Evolutionary conservation across 192 early-diverging fungal genomes (phyloP).

Genomic region (Neocallimastix lanati): DNA sequence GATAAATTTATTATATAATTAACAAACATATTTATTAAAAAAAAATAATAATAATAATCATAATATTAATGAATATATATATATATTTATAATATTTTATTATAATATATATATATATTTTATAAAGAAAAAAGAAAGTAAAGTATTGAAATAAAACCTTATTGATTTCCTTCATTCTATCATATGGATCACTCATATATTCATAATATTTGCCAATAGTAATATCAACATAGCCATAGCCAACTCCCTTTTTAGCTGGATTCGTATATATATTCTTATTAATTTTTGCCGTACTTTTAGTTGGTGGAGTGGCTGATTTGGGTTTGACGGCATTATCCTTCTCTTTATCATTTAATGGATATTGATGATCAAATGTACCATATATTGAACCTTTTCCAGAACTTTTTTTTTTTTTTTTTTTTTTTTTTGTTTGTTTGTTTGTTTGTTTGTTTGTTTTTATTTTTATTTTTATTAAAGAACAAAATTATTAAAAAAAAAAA

Average conservation of each 20-base stretch:
- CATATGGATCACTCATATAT: slow-evolving; percentile 26
- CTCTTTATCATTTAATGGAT: slow-evolving; percentile 13
- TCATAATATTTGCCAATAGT: slow-evolving; percentile 31
- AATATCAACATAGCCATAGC: slow-evolving; percentile 32
- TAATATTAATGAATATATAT: no score
- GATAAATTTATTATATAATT: no score
- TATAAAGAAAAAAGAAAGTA: no score
- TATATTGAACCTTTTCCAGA: slow-evolving; percentile 27
- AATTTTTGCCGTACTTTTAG: slow-evolving; percentile 7
- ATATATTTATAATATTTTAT: no score
- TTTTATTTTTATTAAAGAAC: no score
- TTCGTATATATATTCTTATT: slow-evolving; percentile 27
- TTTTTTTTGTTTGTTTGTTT: no score
- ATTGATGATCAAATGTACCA: slow-evolving; percentile 39
- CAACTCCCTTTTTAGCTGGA: slow-evolving; percentile 29
- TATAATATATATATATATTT: no score
- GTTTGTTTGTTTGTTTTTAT: no score
- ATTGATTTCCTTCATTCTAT: slow-evolving; percentile 4
- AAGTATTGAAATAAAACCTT: no score
- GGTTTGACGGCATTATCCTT: slow-evolving; percentile 7
- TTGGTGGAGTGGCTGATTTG: slow-evolving; percentile 3
- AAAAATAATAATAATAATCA: no score
- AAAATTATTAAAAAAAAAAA: no score
- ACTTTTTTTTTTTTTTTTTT: slow-evolving; percentile 3
- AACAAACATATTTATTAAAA: no score